phyloP scores from a whole-genome alignment of 768 basidiomycete species.

The Calocybe cyanea region DNA sequence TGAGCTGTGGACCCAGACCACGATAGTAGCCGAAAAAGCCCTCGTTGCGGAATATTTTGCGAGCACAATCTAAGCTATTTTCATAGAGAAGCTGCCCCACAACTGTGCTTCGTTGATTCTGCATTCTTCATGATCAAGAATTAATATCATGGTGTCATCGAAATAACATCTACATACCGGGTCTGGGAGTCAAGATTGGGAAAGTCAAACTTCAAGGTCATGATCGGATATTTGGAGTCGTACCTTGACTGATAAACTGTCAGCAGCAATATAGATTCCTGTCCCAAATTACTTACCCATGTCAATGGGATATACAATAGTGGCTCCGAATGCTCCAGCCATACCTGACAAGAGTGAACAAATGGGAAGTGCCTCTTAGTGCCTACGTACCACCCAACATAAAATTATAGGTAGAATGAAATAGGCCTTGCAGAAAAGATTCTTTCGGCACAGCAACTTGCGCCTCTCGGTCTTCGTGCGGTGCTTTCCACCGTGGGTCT shows the following conservation, averaged over 20 bases:
- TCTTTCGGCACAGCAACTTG: slow-evolving; percentile 23
- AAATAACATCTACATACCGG: slow-evolving; percentile 36
- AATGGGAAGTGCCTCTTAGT: neutral
- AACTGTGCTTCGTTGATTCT: slow-evolving; percentile 95
- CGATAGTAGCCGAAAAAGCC: slow-evolving; percentile 95
- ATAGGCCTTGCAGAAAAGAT: slow-evolving; percentile 52
- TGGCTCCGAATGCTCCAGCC: slow-evolving; percentile 92
- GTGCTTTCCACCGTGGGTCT: slow-evolving; percentile 84
- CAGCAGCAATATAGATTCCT: neutral
- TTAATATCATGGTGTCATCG: neutral
- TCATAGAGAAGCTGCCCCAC: slow-evolving; percentile 97
- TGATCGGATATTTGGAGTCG: slow-evolving; percentile 13
- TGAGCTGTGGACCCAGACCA: slow-evolving; percentile 89
- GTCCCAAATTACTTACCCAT: slow-evolving; percentile 53
- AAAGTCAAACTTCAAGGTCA: neutral
- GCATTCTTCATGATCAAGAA: slow-evolving; percentile 56
- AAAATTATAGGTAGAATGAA: slow-evolving; percentile 83
- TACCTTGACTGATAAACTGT: slow-evolving; percentile 63
- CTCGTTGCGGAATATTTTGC: slow-evolving; percentile 92
- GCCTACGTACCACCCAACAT: slow-evolving; percentile 64
- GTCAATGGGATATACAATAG: slow-evolving; percentile 97
- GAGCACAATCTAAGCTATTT: slow-evolving; percentile 92
- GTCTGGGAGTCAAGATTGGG: slow-evolving; percentile 36
- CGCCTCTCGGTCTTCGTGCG: slow-evolving; percentile 48
- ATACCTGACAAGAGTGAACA: slow-evolving; percentile 49